Evolutionary conservation across 106 monocot genomes (phyloP).

Genomic region (Dioscorea alata): DNA sequence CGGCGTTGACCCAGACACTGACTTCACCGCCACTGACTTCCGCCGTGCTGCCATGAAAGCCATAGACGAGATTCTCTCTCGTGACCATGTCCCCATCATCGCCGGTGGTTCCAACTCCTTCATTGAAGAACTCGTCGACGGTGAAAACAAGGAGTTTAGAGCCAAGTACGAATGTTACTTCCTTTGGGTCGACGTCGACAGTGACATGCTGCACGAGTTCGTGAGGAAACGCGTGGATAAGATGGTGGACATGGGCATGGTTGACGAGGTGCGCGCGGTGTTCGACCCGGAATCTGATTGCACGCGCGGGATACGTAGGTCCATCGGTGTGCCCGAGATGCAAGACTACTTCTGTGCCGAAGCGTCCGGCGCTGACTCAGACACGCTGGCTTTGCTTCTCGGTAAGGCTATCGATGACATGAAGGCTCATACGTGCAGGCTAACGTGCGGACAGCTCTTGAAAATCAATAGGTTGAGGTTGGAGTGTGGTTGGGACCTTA

Average conservation of each 20-base stretch:
- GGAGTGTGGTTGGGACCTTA: slow-evolving; percentile 41
- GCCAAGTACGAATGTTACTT: slow-evolving; percentile 25
- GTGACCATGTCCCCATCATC: slow-evolving; percentile 18
- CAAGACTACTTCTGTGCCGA: slow-evolving; percentile 32
- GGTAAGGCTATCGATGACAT: slow-evolving; percentile 39
- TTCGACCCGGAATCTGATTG: slow-evolving; percentile 30
- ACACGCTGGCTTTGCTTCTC: slow-evolving; percentile 13
- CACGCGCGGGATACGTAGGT: slow-evolving; percentile 22
- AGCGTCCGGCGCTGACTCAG: slow-evolving; percentile 4
- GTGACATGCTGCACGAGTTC: slow-evolving; percentile 16
- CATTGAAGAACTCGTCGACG: slow-evolving; percentile 26
- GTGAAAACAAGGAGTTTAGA: not conserved
- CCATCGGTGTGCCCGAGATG: slow-evolving; percentile 57
- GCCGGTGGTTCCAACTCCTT: slow-evolving; percentile 43
- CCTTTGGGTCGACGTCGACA: slow-evolving; percentile 41
- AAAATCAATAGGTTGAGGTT: slow-evolving; percentile 46
- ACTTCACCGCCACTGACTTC: slow-evolving; percentile 12
- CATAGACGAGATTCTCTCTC: slow-evolving; percentile 1
- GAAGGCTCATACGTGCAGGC: slow-evolving; percentile 56
- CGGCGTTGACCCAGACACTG: slow-evolving; percentile 15
- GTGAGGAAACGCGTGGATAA: slow-evolving; percentile 31
- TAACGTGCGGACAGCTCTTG: slow-evolving; percentile 38
- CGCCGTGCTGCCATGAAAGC: slow-evolving; percentile 3
- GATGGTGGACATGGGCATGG: slow-evolving; percentile 37
- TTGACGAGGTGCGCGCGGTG: slow-evolving; percentile 37